These are phyloP conservation scores for Stephania yunnanensis DNA, from an alignment of 164 flowering plant genomes.

Conservation along the genomic window DNA sequence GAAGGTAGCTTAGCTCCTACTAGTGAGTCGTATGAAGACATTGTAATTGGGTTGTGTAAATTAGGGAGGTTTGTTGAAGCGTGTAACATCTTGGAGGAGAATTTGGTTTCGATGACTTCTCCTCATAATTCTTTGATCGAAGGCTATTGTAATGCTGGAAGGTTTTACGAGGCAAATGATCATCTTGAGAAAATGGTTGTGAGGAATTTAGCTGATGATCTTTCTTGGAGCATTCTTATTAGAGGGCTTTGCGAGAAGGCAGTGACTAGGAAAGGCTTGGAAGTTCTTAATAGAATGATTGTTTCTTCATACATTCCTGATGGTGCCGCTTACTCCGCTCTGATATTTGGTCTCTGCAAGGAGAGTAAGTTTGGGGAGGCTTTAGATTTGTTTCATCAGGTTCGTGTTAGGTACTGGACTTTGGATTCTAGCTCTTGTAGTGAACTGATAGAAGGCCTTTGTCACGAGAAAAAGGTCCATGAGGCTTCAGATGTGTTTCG, in stretches of 20 bases:
- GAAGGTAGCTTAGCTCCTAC: slow-evolving; percentile 22
- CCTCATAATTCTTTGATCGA: slow-evolving; percentile 50
- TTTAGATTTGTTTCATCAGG: slow-evolving; percentile 28
- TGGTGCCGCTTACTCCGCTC: slow-evolving; percentile 46
- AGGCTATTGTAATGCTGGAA: slow-evolving; percentile 41
- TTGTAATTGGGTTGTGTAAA: slow-evolving; percentile 40
- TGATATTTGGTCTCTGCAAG: slow-evolving; percentile 48
- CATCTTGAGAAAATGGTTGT: slow-evolving; percentile 41
- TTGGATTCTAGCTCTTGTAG: slow-evolving; percentile 40
- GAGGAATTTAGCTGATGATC: slow-evolving; percentile 29
- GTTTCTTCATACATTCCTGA: slow-evolving; percentile 40
- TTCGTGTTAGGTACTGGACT: slow-evolving; percentile 31
- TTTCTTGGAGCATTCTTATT: slow-evolving; percentile 59
- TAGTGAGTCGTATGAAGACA: slow-evolving; percentile 26
- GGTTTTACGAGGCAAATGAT: slow-evolving; percentile 26
- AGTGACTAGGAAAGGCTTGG: slow-evolving; percentile 29
- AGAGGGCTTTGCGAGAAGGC: slow-evolving; percentile 42
- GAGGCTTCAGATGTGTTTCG: slow-evolving; percentile 52
- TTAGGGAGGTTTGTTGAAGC: slow-evolving; percentile 36
- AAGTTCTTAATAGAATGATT: slow-evolving; percentile 54
- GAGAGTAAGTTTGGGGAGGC: slow-evolving; percentile 31
- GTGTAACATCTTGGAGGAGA: slow-evolving; percentile 38
- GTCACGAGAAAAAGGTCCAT: slow-evolving; percentile 28
- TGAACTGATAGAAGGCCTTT: slow-evolving; percentile 44
- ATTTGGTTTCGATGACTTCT: slow-evolving; percentile 18